phyloP scores from a whole-genome alignment of 257 asterid species.

The Nemophila menziesii region DNA sequence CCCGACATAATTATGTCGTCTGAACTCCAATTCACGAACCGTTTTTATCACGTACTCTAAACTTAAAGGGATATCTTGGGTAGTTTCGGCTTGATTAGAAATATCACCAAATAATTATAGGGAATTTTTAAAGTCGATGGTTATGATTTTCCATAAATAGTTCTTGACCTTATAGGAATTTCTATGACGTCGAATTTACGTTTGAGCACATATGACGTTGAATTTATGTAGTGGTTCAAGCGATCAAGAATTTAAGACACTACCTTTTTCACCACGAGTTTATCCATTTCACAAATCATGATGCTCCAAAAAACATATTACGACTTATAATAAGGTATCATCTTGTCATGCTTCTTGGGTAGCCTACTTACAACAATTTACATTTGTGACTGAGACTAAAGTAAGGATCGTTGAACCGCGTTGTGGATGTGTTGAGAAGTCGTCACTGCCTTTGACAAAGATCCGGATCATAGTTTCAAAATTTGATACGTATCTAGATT shows the following conservation, averaged over 20 bases:
- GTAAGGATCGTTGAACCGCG: not conserved
- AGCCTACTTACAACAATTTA: not conserved
- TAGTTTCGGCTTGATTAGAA: slow-evolving; percentile 5
- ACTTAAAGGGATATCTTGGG: not conserved
- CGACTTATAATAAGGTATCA: not conserved
- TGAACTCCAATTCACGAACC: too few species aligned
- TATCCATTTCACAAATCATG: too few species aligned
- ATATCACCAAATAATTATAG: too few species aligned
- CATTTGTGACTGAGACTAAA: not conserved
- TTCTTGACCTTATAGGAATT: too few species aligned
- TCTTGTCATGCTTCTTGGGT: not conserved
- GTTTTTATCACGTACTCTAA: not conserved
- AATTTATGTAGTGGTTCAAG: too few species aligned
- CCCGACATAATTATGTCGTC: too few species aligned
- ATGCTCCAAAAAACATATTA: too few species aligned
- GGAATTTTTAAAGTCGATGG: too few species aligned
- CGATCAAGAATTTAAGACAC: too few species aligned
- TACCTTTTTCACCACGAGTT: too few species aligned
- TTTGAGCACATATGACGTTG: too few species aligned
- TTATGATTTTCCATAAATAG: not conserved
- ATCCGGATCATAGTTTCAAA: not conserved
- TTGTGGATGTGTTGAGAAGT: not conserved
- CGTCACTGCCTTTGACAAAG: not conserved
- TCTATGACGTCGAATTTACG: too few species aligned
- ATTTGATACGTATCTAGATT: not conserved